These are phyloP conservation scores for Clohesyomyces aquaticus DNA, from an alignment of 495 filamentous ascomycete species.

Conservation along the genomic window DNA sequence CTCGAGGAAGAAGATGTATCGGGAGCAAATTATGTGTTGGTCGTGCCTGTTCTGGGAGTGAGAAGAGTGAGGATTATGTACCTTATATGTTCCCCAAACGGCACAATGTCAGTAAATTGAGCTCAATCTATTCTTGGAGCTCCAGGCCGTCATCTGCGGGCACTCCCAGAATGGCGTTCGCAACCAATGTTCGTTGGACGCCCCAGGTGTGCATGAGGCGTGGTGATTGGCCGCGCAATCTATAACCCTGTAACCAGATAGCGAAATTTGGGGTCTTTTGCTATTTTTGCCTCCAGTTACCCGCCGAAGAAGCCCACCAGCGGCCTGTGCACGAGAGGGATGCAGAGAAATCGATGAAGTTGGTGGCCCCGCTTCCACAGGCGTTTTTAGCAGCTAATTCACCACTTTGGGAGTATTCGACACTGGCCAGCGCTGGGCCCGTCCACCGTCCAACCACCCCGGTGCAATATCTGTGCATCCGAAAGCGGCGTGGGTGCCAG, in stretches of 20 bases:
- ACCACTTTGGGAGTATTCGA: constrained; percentile 24
- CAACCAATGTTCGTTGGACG: no score
- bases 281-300: constrained; percentile 42
- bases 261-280: constrained; percentile 36
- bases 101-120: constrained; percentile 42
- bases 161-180: no score
- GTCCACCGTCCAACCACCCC: constrained; percentile 16
- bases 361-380: constrained; percentile 19
- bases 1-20: constrained; percentile 38
- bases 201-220: not conserved
- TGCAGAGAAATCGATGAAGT: constrained; percentile 8
- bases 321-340: constrained; percentile 21
- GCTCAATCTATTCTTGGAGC: constrained; percentile 47
- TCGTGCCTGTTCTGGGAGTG: constrained; percentile 33
- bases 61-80: constrained; percentile 38
- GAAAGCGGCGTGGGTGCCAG: constrained; percentile 32
- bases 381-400: constrained; percentile 37
- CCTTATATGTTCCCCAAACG: constrained; percentile 48
- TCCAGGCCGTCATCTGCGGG: no score
- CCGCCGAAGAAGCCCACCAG: constrained; percentile 24
- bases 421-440: no score
- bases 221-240: constrained; percentile 31
- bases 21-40: constrained; percentile 50
- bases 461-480: constrained; percentile 23
- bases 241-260: constrained; percentile 18